Evolutionary conservation across 1,284 basidiomycete genomes (phyloP).

Genomic region (Blastosporella zonata): DNA sequence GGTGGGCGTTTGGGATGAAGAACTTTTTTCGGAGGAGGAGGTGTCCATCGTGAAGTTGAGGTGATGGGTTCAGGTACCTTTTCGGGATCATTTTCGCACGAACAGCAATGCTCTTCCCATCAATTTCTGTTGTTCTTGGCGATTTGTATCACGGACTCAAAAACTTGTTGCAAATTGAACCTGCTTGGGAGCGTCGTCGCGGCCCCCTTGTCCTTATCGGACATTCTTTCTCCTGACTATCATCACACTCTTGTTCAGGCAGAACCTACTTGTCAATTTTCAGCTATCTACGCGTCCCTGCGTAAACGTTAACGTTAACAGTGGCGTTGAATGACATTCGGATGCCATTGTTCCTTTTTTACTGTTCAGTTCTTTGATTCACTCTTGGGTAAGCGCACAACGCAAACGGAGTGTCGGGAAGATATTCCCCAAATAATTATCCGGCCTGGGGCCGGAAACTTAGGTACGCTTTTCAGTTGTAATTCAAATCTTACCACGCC

Average conservation of each 20-base stretch:
- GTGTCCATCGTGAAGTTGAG: slow-evolving; percentile 24
- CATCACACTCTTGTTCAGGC: too few species aligned
- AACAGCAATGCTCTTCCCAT: slow-evolving; percentile 7
- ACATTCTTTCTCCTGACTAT: too few species aligned
- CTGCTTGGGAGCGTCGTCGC: too few species aligned
- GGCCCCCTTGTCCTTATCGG: too few species aligned
- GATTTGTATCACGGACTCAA: too few species aligned
- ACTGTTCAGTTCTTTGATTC: not conserved
- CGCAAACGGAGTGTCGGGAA: not conserved
- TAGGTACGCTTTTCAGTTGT: not conserved
- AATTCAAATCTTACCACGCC: not conserved
- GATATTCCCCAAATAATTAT: not conserved
- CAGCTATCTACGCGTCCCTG: not conserved
- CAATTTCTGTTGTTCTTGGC: slow-evolving; percentile 1
- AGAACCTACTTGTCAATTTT: not conserved
- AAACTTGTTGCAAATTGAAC: too few species aligned
- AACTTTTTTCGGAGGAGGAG: slow-evolving; percentile 26
- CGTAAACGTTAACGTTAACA: not conserved
- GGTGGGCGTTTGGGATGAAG: slow-evolving; percentile 16
- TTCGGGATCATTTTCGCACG: slow-evolving; percentile 19
- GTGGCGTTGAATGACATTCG: not conserved
- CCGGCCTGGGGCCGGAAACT: not conserved
- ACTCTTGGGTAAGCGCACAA: not conserved
- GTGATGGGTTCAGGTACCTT: slow-evolving; percentile 8
- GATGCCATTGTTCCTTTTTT: not conserved